A percentile compares a stretch with the other conserved stretches of the same genome.
Evolutionary conservation across 1,284 basidiomycete species (phyloP).

Genomic region (Ustilago trichophora): DNA sequence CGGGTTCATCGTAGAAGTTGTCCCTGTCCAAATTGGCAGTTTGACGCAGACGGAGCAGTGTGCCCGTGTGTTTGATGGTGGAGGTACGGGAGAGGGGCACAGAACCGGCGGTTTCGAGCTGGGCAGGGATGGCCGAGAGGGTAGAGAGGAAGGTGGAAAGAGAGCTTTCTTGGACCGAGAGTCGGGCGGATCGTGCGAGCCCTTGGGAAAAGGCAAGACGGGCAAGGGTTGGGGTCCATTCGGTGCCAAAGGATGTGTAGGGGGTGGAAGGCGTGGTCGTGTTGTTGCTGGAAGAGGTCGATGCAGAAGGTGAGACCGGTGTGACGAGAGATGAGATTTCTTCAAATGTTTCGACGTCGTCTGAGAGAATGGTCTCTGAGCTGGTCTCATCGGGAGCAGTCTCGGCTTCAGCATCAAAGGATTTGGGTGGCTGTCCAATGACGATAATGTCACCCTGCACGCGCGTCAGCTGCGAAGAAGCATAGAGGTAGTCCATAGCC

Average conservation of each 20-base stretch:
- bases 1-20: slow-evolving; percentile 65
- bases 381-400: neutral
- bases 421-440: slow-evolving; percentile 54
- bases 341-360: neutral
- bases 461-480: slow-evolving; percentile 52
- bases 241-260: slow-evolving; percentile 29
- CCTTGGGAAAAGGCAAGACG: slow-evolving; percentile 63
- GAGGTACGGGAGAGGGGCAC: slow-evolving; percentile 60
- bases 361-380: neutral
- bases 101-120: slow-evolving; percentile 50
- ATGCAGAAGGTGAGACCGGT: no score
- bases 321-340: neutral
- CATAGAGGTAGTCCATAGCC: slow-evolving; percentile 62
- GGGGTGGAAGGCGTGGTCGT: neutral
- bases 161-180: slow-evolving; percentile 58
- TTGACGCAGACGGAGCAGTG: slow-evolving; percentile 57
- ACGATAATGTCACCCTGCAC: slow-evolving; percentile 64
- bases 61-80: slow-evolving; percentile 63
- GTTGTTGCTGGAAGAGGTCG: neutral
- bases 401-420: slow-evolving; percentile 26
- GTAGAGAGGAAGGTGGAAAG: slow-evolving; percentile 53
- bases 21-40: slow-evolving; percentile 58
- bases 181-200: slow-evolving; percentile 61
- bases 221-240: slow-evolving; percentile 57
- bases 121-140: slow-evolving; percentile 49